Evolutionary conservation across 495 filamentous ascomycete species (phyloP).

Genomic region (Penicillium parvum): DNA sequence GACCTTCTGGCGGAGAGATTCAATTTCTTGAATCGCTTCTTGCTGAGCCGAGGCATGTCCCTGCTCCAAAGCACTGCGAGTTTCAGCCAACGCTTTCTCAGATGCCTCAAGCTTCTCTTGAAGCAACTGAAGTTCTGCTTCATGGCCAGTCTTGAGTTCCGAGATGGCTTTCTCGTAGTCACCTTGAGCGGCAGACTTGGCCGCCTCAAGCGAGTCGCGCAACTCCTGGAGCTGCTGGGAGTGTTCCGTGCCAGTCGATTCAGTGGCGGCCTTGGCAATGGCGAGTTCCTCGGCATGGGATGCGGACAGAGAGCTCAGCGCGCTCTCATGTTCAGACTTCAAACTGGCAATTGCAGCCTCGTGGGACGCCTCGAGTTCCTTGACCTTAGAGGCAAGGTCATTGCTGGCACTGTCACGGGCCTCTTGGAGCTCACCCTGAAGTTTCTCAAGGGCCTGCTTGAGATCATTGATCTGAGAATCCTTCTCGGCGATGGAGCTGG

Average conservation of each 20-base stretch:
- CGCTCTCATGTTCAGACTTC: constrained; percentile 35
- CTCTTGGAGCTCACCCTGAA: constrained; percentile 35
- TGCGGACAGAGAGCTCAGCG: constrained; percentile 26
- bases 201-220: constrained; percentile 35
- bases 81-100: constrained; percentile 31
- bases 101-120: constrained; percentile 32
- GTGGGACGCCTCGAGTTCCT: constrained; percentile 40
- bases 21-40: constrained; percentile 38
- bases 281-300: constrained; percentile 37
- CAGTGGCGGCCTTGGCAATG: constrained; percentile 29
- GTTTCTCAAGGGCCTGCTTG: constrained; percentile 30
- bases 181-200: constrained; percentile 30
- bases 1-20: constrained; percentile 39
- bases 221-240: constrained; percentile 39
- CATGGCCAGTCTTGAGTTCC: constrained; percentile 37
- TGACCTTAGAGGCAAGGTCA: constrained; percentile 31
- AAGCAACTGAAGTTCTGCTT: constrained; percentile 30
- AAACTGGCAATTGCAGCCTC: constrained; percentile 31
- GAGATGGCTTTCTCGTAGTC: constrained; percentile 27
- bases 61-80: constrained; percentile 36
- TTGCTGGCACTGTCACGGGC: constrained; percentile 27
- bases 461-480: constrained; percentile 37
- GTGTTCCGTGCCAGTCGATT: constrained; percentile 31
- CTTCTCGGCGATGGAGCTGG: constrained; percentile 31
- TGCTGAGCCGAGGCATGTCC: constrained; percentile 32